Base-by-base conservation (phyloP, 164 flowering plant species). In the Nymphaea thermarum region DNA sequence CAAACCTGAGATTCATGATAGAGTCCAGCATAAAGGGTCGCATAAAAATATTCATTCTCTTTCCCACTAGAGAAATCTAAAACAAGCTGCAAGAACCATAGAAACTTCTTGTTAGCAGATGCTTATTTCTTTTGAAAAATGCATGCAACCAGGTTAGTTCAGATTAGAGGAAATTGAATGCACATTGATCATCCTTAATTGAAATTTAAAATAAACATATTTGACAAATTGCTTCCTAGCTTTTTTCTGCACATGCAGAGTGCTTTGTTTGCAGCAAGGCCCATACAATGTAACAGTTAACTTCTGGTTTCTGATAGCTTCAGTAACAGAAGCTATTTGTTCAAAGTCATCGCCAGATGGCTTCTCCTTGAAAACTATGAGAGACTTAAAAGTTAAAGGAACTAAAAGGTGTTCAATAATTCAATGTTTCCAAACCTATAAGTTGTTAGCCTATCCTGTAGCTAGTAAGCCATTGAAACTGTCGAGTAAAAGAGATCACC, bases 1-100 rank as follows among this genome's bases (percentile, higher is more conserved):
- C 78, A 72, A 43, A 88, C 98, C 98, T 88, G 80, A 70, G 91
- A 77, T 85, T 93, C 98, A 73, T 86, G 77, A 70, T 85, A 93
- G 45, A 93, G 88, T 62, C 96, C 98, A 63, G 93, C 93, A 76
- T 93, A 90, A 43, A 93, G 64, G 70, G 90, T 85, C 70, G 96
- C 89, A 77, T 90, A 93, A 78, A 93, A 93, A 71, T 75, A 81
- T 67, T 88, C 96, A 53, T 67, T 68, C 60, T 69, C 91, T 60
- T 65, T 76, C 43, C 87, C 84, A 43, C 47, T 65, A n/a, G 77
- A 72, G 76, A 88, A 90, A 70, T 75, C 78, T 67, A 83, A 81
- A 71, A 83, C 98, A 74, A 93, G 79, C 98, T 92, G 77, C 59
- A 70, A 60, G 82, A 65, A 67, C 45, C 64, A 73, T 3, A 17